Conservation (phyloP, 225 moss, liverwort and hornwort genomes). For the Polytrichum commune region DNA sequence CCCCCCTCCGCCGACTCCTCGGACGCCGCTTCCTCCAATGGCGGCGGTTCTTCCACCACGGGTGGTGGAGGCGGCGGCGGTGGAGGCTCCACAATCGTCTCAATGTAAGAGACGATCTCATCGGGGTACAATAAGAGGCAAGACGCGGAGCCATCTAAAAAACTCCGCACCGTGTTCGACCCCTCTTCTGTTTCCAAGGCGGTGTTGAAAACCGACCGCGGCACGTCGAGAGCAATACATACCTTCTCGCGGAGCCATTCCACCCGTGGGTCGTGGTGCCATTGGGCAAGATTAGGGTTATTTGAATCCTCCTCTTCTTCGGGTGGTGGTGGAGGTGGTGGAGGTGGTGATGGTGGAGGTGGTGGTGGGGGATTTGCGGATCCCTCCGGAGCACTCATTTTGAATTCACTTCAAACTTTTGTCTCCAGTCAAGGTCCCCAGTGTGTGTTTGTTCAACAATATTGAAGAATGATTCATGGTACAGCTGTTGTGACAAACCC, state of each 20-base stretch:
- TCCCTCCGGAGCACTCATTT: no score
- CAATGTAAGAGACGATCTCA: slow-evolving; percentile 36
- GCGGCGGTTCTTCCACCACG: accelerated
- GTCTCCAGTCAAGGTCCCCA: no score
- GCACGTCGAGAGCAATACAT: slow-evolving; percentile 37
- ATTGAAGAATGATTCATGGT: no score
- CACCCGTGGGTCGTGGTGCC: slow-evolving; percentile 46
- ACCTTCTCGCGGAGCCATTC: slow-evolving; percentile 76
- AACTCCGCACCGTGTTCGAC: slow-evolving; percentile 15
- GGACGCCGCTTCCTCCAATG: not conserved
- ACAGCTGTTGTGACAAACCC: no score
- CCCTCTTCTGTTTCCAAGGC: slow-evolving; percentile 40
- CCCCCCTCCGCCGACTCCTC: not conserved
- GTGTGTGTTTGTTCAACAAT: no score
- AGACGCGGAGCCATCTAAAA: slow-evolving; percentile 39
- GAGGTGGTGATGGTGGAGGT: no score
- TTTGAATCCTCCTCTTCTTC: no score
- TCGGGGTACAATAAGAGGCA: slow-evolving; percentile 40
- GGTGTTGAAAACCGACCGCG: slow-evolving; percentile 32
- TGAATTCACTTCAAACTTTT: no score
- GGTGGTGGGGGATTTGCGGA: no score
- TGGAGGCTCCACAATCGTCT: slow-evolving; percentile 16
- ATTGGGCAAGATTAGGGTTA: slow-evolving; percentile 16
- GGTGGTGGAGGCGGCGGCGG: not conserved
- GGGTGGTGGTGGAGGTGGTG: no score